Evolutionary conservation across 176 grass and related monocot species (phyloP), one percentile per base, ranked within the genome.

Genomic region (Panicum miliaceum): DNA sequence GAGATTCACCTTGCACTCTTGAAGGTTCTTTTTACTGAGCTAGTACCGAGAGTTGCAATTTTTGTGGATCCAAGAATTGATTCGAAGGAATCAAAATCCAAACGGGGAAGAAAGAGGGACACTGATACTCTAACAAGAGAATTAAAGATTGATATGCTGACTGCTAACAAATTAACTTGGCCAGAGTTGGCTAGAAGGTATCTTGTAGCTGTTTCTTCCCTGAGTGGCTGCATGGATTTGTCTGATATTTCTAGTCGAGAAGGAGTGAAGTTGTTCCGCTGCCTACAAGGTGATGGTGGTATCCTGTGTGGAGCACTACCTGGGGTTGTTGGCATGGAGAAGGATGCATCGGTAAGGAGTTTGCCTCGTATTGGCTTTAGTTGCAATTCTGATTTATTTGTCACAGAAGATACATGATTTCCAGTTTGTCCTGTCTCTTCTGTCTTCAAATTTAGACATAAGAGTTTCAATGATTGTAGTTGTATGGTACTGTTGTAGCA

Each of bases 121-220:
- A 50, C 75, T 75, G 93, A 99, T 52, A 95, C 45, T 82, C 78
- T 85, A 80, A 80, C 84, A 84, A 99, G 93, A 73, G 96, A 98
- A 62, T 46, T 84, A 48, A 98, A 92, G 43, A 87, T 92, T 74
- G 91, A 94, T 75, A 89, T 92, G 75, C 85, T 95, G 86, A 90
- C 89, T 86, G 70, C 90, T 87, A 99, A 99, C 87, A 88, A 75
- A 47, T 88, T 99, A 78, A 94, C 96, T 64, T 96, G 96, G 96
- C 96, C 96, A 4, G 96, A 99, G 78, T 86, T 99, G 88, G 89
- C 87, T 83, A 85, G 96, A 74, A 95, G 96, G 89, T 99, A 96
- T 89, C 83, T 93, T 80, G 80, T 99, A 77, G 96, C 87, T 80
- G 65, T 96, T 85, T 91, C 64, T 73, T 91, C 89, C 63, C 79